phyloP scores from a whole-genome alignment of 208 protist species.

The Leishmania amazonensis region DNA sequence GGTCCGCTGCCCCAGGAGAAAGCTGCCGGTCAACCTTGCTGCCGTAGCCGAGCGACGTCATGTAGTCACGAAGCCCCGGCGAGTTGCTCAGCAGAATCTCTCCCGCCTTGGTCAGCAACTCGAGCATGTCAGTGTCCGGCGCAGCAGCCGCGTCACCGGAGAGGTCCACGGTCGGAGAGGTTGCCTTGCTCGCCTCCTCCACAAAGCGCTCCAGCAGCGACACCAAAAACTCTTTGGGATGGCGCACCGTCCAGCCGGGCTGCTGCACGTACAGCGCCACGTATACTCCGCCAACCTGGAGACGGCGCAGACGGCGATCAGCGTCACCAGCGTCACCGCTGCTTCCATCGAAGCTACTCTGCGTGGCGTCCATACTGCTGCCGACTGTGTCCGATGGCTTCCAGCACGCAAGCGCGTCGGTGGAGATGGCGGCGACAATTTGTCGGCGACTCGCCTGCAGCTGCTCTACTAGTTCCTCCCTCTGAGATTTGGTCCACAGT shows the following conservation, averaged over 20 bases:
- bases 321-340: not conserved
- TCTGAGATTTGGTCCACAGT: constrained; percentile 87
- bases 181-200: constrained; percentile 20
- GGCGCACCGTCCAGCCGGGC: constrained; percentile 80
- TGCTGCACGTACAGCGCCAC: constrained; percentile 77
- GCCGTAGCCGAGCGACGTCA: constrained; percentile 71
- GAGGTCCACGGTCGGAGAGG: not conserved
- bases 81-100: constrained; percentile 53
- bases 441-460: constrained; percentile 26
- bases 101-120: constrained; percentile 53
- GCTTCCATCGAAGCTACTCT: not conserved
- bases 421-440: constrained; percentile 38
- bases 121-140: constrained; percentile 21
- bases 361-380: not conserved
- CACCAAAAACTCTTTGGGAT: constrained; percentile 81
- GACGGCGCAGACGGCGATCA: constrained; percentile 27
- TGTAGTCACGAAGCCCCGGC: constrained; percentile 55
- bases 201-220: constrained; percentile 71
- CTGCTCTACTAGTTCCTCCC: constrained; percentile 46
- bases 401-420: constrained; percentile 47
- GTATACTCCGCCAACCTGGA: constrained; percentile 85
- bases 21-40: constrained; percentile 59
- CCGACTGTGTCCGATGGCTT: constrained; percentile 41
- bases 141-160: not conserved
- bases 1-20: not conserved